Evolutionary conservation across 176 grass and related monocot genomes (phyloP).

Genomic region (Olyra latifolia): DNA sequence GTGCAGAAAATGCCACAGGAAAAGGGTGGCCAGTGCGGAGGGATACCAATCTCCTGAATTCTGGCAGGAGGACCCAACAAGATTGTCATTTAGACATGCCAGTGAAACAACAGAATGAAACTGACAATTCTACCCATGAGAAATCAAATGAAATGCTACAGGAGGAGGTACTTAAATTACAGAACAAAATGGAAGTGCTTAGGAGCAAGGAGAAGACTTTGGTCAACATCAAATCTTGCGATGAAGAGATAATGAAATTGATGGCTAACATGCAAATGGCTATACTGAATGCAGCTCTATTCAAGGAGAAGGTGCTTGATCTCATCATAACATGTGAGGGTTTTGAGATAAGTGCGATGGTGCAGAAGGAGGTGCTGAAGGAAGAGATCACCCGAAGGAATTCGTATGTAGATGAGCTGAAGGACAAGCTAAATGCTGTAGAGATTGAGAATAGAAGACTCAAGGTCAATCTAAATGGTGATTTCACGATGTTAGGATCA

Average conservation of each 20-base stretch:
- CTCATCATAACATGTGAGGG: slow-evolving; percentile 75
- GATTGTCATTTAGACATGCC: slow-evolving; percentile 21
- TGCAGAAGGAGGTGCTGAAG: slow-evolving; percentile 79
- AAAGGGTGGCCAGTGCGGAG: not conserved
- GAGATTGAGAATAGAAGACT: slow-evolving; percentile 82
- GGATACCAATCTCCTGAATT: slow-evolving; percentile 26
- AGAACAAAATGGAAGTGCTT: slow-evolving; percentile 38
- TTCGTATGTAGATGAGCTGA: slow-evolving; percentile 68
- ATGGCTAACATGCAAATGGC: slow-evolving; percentile 62
- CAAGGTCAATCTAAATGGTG: slow-evolving; percentile 65
- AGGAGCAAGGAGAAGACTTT: slow-evolving; percentile 45
- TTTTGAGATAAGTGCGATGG: slow-evolving; percentile 79
- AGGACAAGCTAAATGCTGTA: slow-evolving; percentile 72
- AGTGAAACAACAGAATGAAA: slow-evolving; percentile 23
- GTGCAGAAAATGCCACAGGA: slow-evolving; percentile 36
- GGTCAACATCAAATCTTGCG: slow-evolving; percentile 46
- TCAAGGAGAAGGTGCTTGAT: slow-evolving; percentile 82
- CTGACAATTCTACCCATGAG: slow-evolving; percentile 26
- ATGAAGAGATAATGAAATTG: slow-evolving; percentile 61
- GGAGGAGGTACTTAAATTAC: slow-evolving; percentile 37
- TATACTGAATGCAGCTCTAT: slow-evolving; percentile 69
- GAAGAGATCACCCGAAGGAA: slow-evolving; percentile 81
- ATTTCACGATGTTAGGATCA: slow-evolving; percentile 60
- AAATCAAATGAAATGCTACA: slow-evolving; percentile 43
- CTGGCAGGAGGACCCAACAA: slow-evolving; percentile 16